Conservation (phyloP, 2,329 filamentous ascomycete species). For the Nothophoma quercina region DNA sequence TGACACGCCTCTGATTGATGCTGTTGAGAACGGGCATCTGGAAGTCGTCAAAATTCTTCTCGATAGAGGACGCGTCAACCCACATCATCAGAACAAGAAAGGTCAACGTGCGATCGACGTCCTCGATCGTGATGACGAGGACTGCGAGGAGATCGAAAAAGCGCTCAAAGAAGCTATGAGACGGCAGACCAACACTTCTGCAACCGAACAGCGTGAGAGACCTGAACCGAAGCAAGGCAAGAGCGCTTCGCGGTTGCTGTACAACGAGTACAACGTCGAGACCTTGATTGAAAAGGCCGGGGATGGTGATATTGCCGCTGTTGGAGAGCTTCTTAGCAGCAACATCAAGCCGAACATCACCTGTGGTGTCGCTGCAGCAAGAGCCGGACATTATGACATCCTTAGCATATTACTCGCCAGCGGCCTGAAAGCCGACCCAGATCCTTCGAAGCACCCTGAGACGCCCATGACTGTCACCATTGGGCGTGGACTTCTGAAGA, state of each 20-base stretch:
- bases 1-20: conserved; percentile 94
- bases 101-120: conserved; percentile 91
- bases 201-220: conserved; percentile 57
- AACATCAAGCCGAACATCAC: conserved; percentile 74
- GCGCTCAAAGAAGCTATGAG: conserved; percentile 67
- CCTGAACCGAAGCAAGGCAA: conserved; percentile 43
- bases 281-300: conserved; percentile 58
- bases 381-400: conserved; percentile 88
- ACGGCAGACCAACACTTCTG: conserved; percentile 54
- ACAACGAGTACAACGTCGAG: conserved; percentile 59
- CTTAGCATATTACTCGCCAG: conserved; percentile 72
- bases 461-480: conserved; percentile 96
- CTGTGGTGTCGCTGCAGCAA: conserved; percentile 87
- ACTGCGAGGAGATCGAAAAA: conserved; percentile 81
- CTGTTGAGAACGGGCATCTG: conserved; percentile 92
- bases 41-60: conserved; percentile 86
- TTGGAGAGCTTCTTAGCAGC: conserved; percentile 57
- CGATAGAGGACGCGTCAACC: conserved; percentile 82
- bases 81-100: conserved; percentile 87
- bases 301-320: conserved; percentile 58
- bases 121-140: conserved; percentile 75
- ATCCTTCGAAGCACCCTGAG: conserved; percentile 80
- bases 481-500: conserved; percentile 83
- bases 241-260: conserved; percentile 53
- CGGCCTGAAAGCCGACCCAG: conserved; percentile 57